A percentile compares a stretch with the other conserved stretches of the same genome.
phyloP scores from a whole-genome alignment of 306 rosid species.

The Pyrus communis region DNA sequence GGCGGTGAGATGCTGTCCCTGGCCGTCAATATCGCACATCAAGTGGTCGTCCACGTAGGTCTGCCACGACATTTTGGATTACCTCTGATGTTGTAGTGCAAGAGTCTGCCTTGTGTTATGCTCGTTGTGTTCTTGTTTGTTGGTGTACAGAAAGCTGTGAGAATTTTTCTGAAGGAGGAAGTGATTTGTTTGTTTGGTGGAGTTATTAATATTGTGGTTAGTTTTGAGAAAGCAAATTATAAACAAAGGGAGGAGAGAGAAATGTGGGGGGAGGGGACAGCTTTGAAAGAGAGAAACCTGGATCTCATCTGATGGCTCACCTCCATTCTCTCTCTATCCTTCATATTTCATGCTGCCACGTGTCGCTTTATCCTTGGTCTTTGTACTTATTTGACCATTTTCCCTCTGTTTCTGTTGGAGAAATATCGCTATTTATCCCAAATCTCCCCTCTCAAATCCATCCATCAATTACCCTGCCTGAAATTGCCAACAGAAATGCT shows the following conservation, averaged over 20 bases:
- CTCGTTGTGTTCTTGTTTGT: not conserved
- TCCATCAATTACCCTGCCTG: not conserved
- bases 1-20: constrained; percentile 61
- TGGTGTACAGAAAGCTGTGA: not conserved
- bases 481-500: not conserved
- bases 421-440: not conserved
- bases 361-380: not conserved
- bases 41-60: constrained; percentile 87
- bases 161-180: not conserved
- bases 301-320: constrained; percentile 8
- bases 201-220: constrained; percentile 2
- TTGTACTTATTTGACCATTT: constrained; percentile 1
- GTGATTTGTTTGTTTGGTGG: not conserved
- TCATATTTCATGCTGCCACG: constrained; percentile 13
- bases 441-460: not conserved
- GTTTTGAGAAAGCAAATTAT: constrained; percentile 14
- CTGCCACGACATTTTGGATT: constrained; percentile 85
- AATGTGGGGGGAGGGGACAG: not conserved
- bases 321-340: not conserved
- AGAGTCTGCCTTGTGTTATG: not conserved
- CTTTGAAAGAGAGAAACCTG: constrained; percentile 2
- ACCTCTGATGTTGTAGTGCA: not conserved
- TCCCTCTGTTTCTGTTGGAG: constrained; percentile 8
- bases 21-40: constrained; percentile 93
- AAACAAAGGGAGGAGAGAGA: constrained; percentile 11